Base-by-base conservation (phyloP, 805 yeast species). In the Candida glaebosa region DNA sequence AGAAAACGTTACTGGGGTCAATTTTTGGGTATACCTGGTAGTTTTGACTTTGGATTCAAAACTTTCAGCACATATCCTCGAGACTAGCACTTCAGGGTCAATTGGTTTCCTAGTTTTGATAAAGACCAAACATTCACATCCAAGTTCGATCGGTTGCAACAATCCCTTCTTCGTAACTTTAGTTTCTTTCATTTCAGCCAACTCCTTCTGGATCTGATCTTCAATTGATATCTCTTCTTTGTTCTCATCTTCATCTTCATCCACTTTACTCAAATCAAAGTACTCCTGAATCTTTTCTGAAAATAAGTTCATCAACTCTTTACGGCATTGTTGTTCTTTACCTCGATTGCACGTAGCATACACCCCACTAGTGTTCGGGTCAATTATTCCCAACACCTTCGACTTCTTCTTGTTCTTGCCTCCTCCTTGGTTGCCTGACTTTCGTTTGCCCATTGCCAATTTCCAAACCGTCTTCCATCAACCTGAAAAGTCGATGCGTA, bases 341-440 rank as follows among this genome's bases (percentile, higher is more conserved):
- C 84, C 84, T 51, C 96, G 74, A 38, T 80, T 78, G 61, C 97
- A 91, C 0, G 98, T 86, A 9, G 89, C 96, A 61, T 86, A 93
- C 0, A 93, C 73, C 0, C 99, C 99, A 30, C 82, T 67, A 41
- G 93, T 85, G 31, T 84, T 84, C 0, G 96, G 96, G 53, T 90
- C 96, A 15, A 90, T 61, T 40, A 78, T 67, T 6, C 78, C 78
- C 2, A 67, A 55, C 15, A 71, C 67, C 50, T 76, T 77, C 60
- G 67, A 78, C 60, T 69, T 65, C 56, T 70, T 72, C 54, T 52
- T 49, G 34, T 49, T 49, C 31, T 58, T 55, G 6, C 58, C 60
- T 12, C 40, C 46, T 16, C 42, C 40, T 18, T 43, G 42, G 15
- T 41, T 52, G 16, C 55, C 57, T 17, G 49, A 52, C 31, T 47